Conservation (phyloP, 768 basidiomycete genomes). For the Boletus patriciae region DNA sequence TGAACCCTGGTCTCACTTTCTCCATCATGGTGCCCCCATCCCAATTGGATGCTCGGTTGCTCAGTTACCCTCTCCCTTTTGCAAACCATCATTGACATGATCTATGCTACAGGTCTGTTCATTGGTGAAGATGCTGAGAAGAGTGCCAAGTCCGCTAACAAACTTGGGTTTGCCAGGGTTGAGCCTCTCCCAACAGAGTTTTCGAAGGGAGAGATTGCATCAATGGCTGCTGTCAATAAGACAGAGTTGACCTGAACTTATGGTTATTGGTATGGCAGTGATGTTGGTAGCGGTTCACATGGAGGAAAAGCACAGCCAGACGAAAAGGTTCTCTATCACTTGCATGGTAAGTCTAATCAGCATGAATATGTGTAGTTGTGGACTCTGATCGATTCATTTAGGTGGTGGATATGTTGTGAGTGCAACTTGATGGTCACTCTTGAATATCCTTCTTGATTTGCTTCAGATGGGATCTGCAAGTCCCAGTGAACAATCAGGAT, state of each 20-base stretch:
- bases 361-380: no score
- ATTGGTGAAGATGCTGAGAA: slow-evolving; percentile 3
- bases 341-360: neutral
- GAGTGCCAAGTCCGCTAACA: neutral
- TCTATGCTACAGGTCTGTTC: slow-evolving; percentile 3
- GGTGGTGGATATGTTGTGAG: slow-evolving; percentile 4
- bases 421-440: neutral
- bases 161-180: slow-evolving; percentile 1
- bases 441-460: neutral
- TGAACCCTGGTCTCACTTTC: neutral
- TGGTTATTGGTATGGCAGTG: slow-evolving; percentile 5
- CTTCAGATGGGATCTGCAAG: slow-evolving; percentile 2
- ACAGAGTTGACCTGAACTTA: neutral
- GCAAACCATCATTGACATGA: neutral
- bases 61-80: neutral
- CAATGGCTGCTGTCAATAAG: slow-evolving; percentile 2
- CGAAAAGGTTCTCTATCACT: slow-evolving; percentile 5
- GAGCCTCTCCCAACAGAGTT: neutral
- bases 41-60: neutral
- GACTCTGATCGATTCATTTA: neutral
- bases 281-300: slow-evolving; percentile 1
- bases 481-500: neutral
- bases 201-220: slow-evolving; percentile 1
- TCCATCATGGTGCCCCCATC: neutral
- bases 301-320: slow-evolving; percentile 4